Evolutionary conservation across 257 asterid species (phyloP), one percentile per base, ranked within the genome.

Genomic region (Sherardia arvensis): DNA sequence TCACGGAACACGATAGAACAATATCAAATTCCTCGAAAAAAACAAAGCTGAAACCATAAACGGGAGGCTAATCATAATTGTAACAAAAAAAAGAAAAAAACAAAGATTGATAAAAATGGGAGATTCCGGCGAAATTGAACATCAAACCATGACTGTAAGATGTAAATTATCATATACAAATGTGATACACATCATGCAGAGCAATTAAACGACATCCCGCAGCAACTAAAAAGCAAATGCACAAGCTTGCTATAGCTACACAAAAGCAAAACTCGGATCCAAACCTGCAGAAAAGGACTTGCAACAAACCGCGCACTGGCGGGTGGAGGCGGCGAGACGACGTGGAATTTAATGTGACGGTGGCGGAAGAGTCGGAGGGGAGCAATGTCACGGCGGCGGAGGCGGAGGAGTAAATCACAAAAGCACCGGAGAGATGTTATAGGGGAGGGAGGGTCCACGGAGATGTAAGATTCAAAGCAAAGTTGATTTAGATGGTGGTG

Each of bases 231-330:
- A n/a, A 25, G 1, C 23, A 27, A 51, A 33, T 12, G 32, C 34
- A 7, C 10, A n/a, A 3, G 7, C 32, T n/a, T 20, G 21, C 36
- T 21, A 23, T 12, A 27, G 15, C 23, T 14, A 2, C 4, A 23
- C 43, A 5, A 47, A 38, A 55, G 38, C 67, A 26, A 23, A 60
- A 27, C 54, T 49, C 55, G 62, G 72, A 68, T 68, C 72, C 60
- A n/a, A 60, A 33, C 23, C 20, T 30, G 15, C 22, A n/a, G 26
- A 22, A 28, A 47, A 45, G 27, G 3, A 49, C 22, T 60, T 4
- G 25, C 5, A 45, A 21, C 27, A 56, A 23, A 28, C n/a, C 20
- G 26, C 58, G 58, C 23, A 45, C 2, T 7, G 40, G 71, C 51
- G 59, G 47, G 53, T 40, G 25, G 27, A 9, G 47, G 11, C 12